Base-by-base conservation (phyloP, 2,329 filamentous ascomycete genomes). In the Epichloe gansuensis region DNA sequence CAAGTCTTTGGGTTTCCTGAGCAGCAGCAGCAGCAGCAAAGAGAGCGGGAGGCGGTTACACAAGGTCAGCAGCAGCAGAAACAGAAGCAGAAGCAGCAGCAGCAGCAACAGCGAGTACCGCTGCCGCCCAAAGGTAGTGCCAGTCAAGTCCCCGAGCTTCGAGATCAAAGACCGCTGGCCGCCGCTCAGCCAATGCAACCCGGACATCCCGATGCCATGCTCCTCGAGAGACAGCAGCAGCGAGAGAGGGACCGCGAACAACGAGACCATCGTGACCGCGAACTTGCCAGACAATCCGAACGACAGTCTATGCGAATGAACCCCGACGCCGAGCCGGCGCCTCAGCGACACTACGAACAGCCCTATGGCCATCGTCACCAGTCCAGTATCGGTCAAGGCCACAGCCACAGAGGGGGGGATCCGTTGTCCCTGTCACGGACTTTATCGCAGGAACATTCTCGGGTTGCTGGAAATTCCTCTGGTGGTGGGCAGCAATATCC, bases 321-420 rank as follows among this genome's bases (percentile, higher is more conserved):
- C 61, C 74, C 77, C 56, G 76, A 79, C 56, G 70, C 70, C 3
- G 75, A 78, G 44, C 60, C 62, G n/a, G 57, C 60, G 12, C 62
- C 61, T 12, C 67, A 66, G 38, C 68, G 68, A 52, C 73, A 70
- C 39, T 74, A 71, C 53, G 75, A 78, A 40, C 64, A 51, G 25
- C 48, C 67, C 0, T 76, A 71, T 51, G 62, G 65, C 17, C 65
- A 70, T 50, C 68, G 67, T 17, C 68, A 67, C 41, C 64, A 68
- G 47, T 61, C 66, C 41, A 70, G 72, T 27, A 66, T 64, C 17
- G 64, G 68, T 4, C 63, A 68, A 23, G 55, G 51, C 12, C 60
- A 70, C 6, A 63, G 51, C 12, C 60, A 70, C 6, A 63, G 74
- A 48, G 58, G 59, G 12, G n/a, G 8, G 36, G 75, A 77, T 51